phyloP scores from a whole-genome alignment of 441 rosid genomes.

The Euphorbia schlechtendalii region DNA sequence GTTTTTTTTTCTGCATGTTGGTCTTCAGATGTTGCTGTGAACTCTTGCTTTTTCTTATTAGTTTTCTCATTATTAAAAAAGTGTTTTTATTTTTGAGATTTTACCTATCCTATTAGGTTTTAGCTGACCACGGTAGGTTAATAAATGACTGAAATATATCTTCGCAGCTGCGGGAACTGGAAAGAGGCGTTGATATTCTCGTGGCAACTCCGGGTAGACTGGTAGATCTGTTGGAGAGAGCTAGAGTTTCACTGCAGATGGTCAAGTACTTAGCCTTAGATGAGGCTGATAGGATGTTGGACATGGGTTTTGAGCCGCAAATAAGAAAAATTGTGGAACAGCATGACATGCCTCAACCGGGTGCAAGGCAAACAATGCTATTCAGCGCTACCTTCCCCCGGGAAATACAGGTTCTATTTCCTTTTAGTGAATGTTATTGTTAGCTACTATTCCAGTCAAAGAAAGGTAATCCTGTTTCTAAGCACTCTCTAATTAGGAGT shows the following conservation, averaged over 20 bases:
- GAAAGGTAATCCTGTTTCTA: background rate
- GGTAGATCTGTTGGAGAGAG: conserved; percentile 91
- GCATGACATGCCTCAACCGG: conserved; percentile 90
- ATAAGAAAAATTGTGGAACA: conserved; percentile 91
- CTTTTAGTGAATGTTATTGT: conserved; percentile 1
- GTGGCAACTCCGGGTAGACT: conserved; percentile 96
- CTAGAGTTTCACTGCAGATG: conserved; percentile 89
- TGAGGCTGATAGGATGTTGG: conserved; percentile 95
- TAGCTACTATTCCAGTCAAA: background rate
- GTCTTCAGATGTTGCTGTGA: background rate
- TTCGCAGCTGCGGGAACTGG: conserved; percentile 73
- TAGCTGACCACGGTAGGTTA: background rate
- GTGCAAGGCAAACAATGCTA: conserved; percentile 79
- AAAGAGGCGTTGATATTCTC: conserved; percentile 93
- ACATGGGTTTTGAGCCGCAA: conserved; percentile 99
- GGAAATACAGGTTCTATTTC: conserved; percentile 73
- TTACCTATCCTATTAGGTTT: background rate
- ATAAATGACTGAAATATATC: conserved; percentile 14
- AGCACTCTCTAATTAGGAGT: background rate
- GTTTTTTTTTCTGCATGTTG: background rate
- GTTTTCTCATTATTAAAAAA: background rate
- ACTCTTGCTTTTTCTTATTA: background rate
- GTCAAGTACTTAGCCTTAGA: conserved; percentile 79
- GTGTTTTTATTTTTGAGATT: background rate
- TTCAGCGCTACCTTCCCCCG: conserved; percentile 96